Evolutionary conservation across 192 early-diverging fungal genomes (phyloP), one percentile per base, ranked within the genome.

Genomic region (Funneliformis mosseae): DNA sequence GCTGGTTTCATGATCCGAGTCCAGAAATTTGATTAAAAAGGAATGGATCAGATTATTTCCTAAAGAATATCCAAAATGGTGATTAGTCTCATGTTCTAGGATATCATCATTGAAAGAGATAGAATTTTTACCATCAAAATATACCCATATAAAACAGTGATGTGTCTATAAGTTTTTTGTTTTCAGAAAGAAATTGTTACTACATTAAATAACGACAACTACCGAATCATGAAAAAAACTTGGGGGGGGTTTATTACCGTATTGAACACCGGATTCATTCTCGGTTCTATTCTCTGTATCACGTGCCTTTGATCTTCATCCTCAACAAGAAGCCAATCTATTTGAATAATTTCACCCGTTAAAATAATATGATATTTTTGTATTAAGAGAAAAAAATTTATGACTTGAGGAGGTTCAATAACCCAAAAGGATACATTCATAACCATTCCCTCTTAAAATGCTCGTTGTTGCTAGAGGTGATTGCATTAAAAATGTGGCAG

Each of bases 91-190:
- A 16, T 45, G 9, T 4, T 45, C 5, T 45, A 10, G 9, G 9
- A 45, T 55, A 55, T 21, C 5, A 55, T 21, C 48, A 55, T 55
- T 21, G n/a, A 18, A 45, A 72, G 2, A 38, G 18, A 25, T 38
- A 23, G 46, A n/a, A 14, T 76, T 48, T 18, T 81, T 77, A 7
- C 85, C 84, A 42, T 94, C 91, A 83, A 89, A 90, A 81, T 91
- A 94, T 83, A 92, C 90, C 95, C 95, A 98, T 67, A 94, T 92
- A 63, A 97, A 92, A n/a, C 94, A 92, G 18, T 48, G 23, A 25
- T 73, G 71, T 1, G 71, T 48, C 71, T 73, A 48, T 16, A 18
- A 70, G 14, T 61, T 2, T n/a, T 16, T 61, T 16, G 0, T 61
- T n/a, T 33, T 33, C 33, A 33, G n/a, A 61, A 61, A 61, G 9